phyloP scores from a whole-genome alignment of 2,329 filamentous ascomycete genomes.

The Trichoderma semiorbis region DNA sequence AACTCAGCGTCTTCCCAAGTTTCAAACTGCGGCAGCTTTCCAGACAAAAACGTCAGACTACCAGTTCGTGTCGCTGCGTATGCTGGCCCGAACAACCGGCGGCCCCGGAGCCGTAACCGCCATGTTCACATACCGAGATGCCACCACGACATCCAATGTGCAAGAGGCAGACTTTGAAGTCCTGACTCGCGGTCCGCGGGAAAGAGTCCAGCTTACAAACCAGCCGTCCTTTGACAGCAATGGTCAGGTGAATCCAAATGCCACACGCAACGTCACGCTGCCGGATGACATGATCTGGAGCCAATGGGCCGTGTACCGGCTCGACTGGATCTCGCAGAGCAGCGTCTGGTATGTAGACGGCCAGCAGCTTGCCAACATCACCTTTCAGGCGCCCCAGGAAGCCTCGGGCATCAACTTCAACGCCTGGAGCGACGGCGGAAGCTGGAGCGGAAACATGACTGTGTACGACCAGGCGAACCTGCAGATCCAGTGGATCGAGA shows the following conservation, averaged over 20 bases:
- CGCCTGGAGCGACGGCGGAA: constrained; percentile 58
- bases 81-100: constrained; percentile 50
- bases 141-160: constrained; percentile 32
- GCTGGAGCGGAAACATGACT: constrained; percentile 59
- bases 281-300: constrained; percentile 45
- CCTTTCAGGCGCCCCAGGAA: constrained; percentile 53
- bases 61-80: constrained; percentile 39
- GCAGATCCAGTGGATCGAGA: constrained; percentile 61
- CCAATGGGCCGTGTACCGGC: constrained; percentile 56
- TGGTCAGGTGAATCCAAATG: constrained; percentile 42
- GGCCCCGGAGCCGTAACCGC: constrained; percentile 48
- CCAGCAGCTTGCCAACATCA: constrained; percentile 47
- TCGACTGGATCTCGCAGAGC: constrained; percentile 55
- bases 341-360: constrained; percentile 57
- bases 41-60: constrained; percentile 34
- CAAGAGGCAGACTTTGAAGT: constrained; percentile 55
- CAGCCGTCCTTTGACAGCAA: constrained; percentile 50
- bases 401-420: constrained; percentile 54
- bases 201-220: constrained; percentile 56
- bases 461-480: constrained; percentile 48
- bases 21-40: constrained; percentile 49
- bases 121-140: constrained; percentile 50
- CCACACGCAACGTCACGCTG: constrained; percentile 47
- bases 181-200: constrained; percentile 43
- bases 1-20: constrained; percentile 41